Base-by-base conservation (phyloP, 257 asterid genomes). In the Solanum arcanum region DNA sequence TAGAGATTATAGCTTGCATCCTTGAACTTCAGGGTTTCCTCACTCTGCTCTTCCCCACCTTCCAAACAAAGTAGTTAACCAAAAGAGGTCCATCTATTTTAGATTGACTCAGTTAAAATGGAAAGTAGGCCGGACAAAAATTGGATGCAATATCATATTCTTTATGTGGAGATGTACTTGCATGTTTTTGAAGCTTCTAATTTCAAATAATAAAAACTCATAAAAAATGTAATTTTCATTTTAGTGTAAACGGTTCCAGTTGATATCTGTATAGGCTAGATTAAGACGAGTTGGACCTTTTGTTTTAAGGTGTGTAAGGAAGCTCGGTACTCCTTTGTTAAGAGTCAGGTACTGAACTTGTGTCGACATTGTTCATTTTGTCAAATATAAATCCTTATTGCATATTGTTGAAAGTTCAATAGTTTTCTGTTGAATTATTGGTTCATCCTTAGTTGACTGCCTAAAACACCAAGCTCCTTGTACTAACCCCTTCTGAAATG, bases 401-500 rank as follows among this genome's bases (percentile, higher is more conserved):
- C 68, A 18, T 29, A 29, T 47, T 3, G 27, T 78, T 80, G 85
- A 47, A 80, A 46, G 85, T 47, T 80, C 52, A 47, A 27, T 23
- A 47, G 44, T 80, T 29, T 13, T 29, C 68, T 80, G 66, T 80
- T 9, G 44, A 80, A 80, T 47, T 25, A 80, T 29, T 47, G 27
- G 18, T 46, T 46, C 37, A 86, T 47, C 47, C 44, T 47, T 85
- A 59, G 47, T 84, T 84, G 87, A 44, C 35, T 41, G 29, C 87
- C 66, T n/a, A 46, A 69, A 29, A 70, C 76, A 78, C 84, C 23
- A 84, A 84, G 33, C 37, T 60, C 29, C 87, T 81, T 83, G 37
- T 62, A 49, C 44, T 41, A 66, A 16, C 13, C 86, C 39, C 21
- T 88, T 85, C 89, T 81, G 91, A 86, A 84, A 85, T 86, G 87